Percentiles rank a stretch among this genome's conserved stretches.
These are phyloP conservation scores for Mucor sp. DNA, from an alignment of 371 early-diverging fungal genomes.

Conservation along the genomic window DNA sequence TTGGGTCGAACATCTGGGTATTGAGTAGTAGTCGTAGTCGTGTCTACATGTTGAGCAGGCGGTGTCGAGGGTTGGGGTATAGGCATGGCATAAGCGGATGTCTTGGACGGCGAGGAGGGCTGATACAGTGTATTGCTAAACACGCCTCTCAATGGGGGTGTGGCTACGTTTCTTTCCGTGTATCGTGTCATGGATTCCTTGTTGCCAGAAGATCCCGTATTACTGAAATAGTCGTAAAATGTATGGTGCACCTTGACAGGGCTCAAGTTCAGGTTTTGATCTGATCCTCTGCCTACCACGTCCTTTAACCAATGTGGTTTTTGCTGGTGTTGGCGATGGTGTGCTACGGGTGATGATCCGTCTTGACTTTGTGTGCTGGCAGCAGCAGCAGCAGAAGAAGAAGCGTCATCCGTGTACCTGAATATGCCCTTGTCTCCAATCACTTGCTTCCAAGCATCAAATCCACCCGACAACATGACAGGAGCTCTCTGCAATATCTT, in stretches of 20 bases:
- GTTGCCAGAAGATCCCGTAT: neutral
- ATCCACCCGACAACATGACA: conserved; percentile 76
- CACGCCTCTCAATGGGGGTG: conserved; percentile 21
- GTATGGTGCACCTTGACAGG: conserved; percentile 21
- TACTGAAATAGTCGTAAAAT: conserved; percentile 16
- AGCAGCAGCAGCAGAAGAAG: neutral
- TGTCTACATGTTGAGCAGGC: neutral
- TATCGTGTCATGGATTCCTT: conserved; percentile 18
- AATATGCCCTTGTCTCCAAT: conserved; percentile 39
- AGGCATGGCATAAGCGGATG: conserved; percentile 11
- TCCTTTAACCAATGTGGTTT: conserved; percentile 3
- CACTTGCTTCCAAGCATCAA: conserved; percentile 66
- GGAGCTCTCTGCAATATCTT: conserved; percentile 54
- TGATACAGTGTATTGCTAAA: conserved; percentile 15
- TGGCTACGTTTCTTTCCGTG: neutral
- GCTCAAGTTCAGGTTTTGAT: neutral
- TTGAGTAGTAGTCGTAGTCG: neutral
- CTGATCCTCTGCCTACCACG: neutral
- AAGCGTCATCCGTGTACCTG: conserved; percentile 1
- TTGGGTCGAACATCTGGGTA: conserved; percentile 10
- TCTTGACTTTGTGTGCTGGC: neutral
- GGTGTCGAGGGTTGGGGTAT: conserved; percentile 5
- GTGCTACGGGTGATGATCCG: neutral
- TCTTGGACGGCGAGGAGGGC: conserved; percentile 1
- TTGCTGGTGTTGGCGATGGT: neutral